Evolutionary conservation across 2,329 filamentous ascomycete genomes (phyloP), one percentile per base, ranked within the genome.

Genomic region (Eutypa lata): DNA sequence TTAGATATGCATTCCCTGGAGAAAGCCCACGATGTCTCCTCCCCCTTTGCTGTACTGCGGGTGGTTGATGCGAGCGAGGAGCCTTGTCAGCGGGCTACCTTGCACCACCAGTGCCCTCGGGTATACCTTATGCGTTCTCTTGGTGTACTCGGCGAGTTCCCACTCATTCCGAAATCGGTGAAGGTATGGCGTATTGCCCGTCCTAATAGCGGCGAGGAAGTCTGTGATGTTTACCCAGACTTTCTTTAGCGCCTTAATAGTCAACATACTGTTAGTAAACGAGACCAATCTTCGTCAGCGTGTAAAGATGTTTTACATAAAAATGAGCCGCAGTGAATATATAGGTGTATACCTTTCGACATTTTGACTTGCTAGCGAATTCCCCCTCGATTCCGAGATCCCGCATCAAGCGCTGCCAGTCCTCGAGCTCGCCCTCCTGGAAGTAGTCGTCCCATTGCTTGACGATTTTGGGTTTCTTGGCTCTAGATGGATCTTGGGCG

Each of bases 201-300:
- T 56, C 6, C 60, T 51, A 22, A 71, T 50, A 10, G 69, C 71
- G 0, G 65, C 56, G 7, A 82, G 61, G 52, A 82, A 76, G 61
- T 82, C 78, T 26, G 54, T 55, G 37, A 81, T 80, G 53, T 81
- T 81, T 53, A 81, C 69, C 61, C 73, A 71, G 4, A 79, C 64
- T 0, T 47, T 57, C n/a, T 59, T 60, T 2, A 80, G 62, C 3
- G 69, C 74, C 77, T 80, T 33, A 8, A 40, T 19, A 10, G 2
- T 26, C 13, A 7, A 14, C 22, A 45, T 11, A 7, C 13, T 21
- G 11, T 13, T 24, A 45, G 42, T 21, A 43, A 43, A 13, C 40
- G n/a, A n/a, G n/a, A n/a, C 7, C 19, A 13, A 24, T 2, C 7
- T 19, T 47, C 16, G 14, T 22, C 7, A n/a, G 11, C 24, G 16